Base-by-base conservation (phyloP, 2,329 filamentous ascomycete species). In the Nannizziopsis barbatae region DNA sequence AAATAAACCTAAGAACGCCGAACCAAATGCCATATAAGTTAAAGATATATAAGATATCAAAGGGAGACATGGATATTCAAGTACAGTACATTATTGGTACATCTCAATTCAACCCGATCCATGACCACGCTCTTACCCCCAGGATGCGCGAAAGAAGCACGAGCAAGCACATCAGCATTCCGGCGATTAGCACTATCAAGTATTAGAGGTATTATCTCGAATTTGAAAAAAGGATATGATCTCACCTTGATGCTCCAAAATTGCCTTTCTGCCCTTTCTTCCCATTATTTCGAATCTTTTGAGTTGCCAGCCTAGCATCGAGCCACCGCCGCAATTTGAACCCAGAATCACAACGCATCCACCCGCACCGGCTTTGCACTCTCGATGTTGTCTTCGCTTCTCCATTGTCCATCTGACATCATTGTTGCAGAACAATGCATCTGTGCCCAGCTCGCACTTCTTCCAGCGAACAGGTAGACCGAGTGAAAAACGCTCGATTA, bases 381-480 rank as follows among this genome's bases (percentile, higher is more conserved):
- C 68, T 5, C 60, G 56, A 59, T 71, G 68, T 41, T 62, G 53
- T 27, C 68, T 62, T 30, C 68, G 56, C 42, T 60, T 61, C 49
- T 65, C 61, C 65, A 71, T 71, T n/a, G 70, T 68, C 2, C 53
- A 53, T 5, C 61, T 58, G 20, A 71, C 63, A n/a, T 64, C 58
- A n/a, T 51, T 52, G 36, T 64, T 66, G 49, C 68, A 71, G 48
- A 71, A 71, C 0, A 59, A 53, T 40, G 65, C 65, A 50, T 71
- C 68, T 3, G 66, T 70, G 6, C 62, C 60, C 39, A 71, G 64
- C 1, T 62, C 65, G 45, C 67, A 70, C 46, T 64, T 65, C 51
- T 64, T 64, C 60, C 77, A 79, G 3, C 81, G 83, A 55, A 80
- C 83, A 54, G 83, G 76, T 7, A 86, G 72, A 50, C 82, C 78